A percentile compares a stretch with the other conserved stretches of the same genome.
Conservation (phyloP, 768 basidiomycete genomes). For the Imleria badia region DNA sequence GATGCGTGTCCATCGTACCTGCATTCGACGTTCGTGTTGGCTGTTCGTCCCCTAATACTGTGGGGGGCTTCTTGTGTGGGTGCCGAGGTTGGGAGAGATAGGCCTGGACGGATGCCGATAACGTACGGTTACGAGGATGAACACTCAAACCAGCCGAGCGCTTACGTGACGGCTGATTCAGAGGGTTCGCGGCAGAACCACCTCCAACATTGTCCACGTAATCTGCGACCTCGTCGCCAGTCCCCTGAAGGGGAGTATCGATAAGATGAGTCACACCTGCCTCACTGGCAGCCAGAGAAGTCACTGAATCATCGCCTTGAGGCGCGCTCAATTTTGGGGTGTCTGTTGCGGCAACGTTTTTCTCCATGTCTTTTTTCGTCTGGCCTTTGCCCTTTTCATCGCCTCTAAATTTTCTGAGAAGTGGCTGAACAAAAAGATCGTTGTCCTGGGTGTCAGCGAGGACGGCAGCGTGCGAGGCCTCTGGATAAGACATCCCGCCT, state of each 20-base stretch:
- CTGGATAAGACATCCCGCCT: neutral
- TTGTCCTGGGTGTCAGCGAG: neutral
- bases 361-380: neutral
- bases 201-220: conserved; percentile 5
- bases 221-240: neutral
- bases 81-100: conserved; percentile 36
- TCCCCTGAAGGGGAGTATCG: neutral
- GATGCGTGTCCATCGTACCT: neutral
- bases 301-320: conserved; percentile 1
- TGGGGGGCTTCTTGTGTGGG: neutral
- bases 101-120: conserved; percentile 49
- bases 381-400: conserved; percentile 12
- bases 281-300: neutral
- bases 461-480: neutral
- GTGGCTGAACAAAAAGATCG: neutral
- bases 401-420: neutral
- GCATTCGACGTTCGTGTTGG: neutral
- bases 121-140: conserved; percentile 39
- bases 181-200: conserved; percentile 19
- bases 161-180: conserved; percentile 22
- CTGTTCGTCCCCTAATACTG: neutral
- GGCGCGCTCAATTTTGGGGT: neutral
- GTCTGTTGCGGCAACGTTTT: neutral
- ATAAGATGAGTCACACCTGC: neutral
- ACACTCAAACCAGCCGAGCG: conserved; percentile 1